These are phyloP conservation scores for Xylariaceae sp. DNA, from an alignment of 2,329 filamentous ascomycete genomes.

Conservation along the genomic window DNA sequence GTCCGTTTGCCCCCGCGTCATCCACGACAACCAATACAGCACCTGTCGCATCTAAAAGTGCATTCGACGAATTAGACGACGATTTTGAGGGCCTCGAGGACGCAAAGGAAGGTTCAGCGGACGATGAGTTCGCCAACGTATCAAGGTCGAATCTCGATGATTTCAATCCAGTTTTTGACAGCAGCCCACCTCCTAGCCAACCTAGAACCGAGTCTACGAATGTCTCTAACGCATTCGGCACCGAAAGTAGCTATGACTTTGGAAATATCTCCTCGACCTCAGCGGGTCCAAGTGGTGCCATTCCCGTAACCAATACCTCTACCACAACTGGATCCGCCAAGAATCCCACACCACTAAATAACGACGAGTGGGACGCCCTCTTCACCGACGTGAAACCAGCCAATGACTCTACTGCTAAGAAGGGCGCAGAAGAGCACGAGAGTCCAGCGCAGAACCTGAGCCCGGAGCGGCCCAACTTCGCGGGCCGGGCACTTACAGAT, in stretches of 20 bases:
- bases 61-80: conserved; percentile 78
- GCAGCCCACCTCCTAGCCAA: conserved; percentile 63
- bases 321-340: conserved; percentile 48
- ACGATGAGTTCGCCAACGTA: conserved; percentile 80
- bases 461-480: conserved; percentile 37
- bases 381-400: conserved; percentile 80
- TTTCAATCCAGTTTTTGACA: conserved; percentile 84
- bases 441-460: conserved; percentile 36
- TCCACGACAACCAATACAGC: conserved; percentile 44
- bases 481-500: conserved; percentile 73
- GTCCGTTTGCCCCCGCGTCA: conserved; percentile 46
- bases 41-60: conserved; percentile 53
- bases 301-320: conserved; percentile 46
- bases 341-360: conserved; percentile 51
- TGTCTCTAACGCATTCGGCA: conserved; percentile 53
- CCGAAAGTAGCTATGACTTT: conserved; percentile 67
- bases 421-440: conserved; percentile 33
- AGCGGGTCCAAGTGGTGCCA: conserved; percentile 37
- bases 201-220: conserved; percentile 59
- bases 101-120: conserved; percentile 79
- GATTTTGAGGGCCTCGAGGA: conserved; percentile 86
- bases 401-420: conserved; percentile 41
- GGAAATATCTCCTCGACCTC: conserved; percentile 52
- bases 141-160: conserved; percentile 75
- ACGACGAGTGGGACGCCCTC: conserved; percentile 93